Base-by-base conservation (phyloP, 2,329 filamentous ascomycete species). In the Penicillium frequentans region DNA sequence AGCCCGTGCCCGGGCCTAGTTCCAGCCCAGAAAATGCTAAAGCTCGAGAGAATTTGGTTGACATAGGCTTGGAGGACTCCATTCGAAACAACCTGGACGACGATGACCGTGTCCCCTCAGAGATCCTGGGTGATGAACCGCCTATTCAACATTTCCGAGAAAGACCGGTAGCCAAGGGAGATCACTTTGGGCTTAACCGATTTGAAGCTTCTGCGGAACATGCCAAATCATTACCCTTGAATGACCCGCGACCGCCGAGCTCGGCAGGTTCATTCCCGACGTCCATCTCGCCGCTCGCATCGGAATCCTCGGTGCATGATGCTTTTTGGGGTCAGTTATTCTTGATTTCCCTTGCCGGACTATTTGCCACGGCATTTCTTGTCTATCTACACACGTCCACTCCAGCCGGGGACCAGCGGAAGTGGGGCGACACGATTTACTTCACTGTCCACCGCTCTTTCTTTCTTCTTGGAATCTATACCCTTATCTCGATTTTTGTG, bases 311-410 rank as follows among this genome's bases (percentile, higher is more conserved):
- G 58, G 83, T 84, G 49, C 91, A 98, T 72, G 95, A 99, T 73
- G 82, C 88, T 5, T 96, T 98, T 76, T 99, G 95, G 82, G 91
- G 90, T 4, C 93, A 91, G 76, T 82, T 97, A 44, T 99, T 93
- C 72, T 78, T 96, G 48, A 95, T 98, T 66, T 87, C 87, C 33
- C 78, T 96, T 52, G 92, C 90, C 46, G 89, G 89, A 39, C 84
- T 98, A 69, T 85, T 98, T 68, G 90, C 93, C 13, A 93, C 92
- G 0, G 96, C 92, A 68, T 87, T 96, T 61, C 82, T 99, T 14
- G 89, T 96, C 24, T 96, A 90, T 80, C 82, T 99, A 42, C 91
- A 98, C 70, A 98, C 93, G 2, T 86, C 90, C 19, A 79, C 87
- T 1, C 88, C 90, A 5, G 79, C 79, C 52, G 81, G 82, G 54